Evolutionary conservation across 1,139 yeast genomes (phyloP), one percentile per base, ranked within the genome.

Genomic region (Suhomyces panamericanus): DNA sequence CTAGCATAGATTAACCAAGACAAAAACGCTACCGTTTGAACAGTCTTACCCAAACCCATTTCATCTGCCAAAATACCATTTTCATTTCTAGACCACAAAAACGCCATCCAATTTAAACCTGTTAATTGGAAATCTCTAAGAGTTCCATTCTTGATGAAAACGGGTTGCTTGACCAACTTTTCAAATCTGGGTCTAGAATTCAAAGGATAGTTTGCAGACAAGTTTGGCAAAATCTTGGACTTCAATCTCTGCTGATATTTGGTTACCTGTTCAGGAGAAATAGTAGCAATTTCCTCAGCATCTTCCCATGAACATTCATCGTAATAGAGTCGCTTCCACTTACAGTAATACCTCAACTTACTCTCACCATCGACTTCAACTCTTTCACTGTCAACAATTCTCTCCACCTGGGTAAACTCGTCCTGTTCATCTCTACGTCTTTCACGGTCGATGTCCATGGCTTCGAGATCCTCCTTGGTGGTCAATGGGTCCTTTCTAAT

Each of bases 71-170:
- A 72, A 44, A 95, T 95, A 45, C 99, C 99, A 64, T 93, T 95
- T 67, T 93, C 97, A 64, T 93, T 89, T 61, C 97, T 80, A 3
- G 96, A 88, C 99, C 99, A 95, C 51, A 95, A 73, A 62, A 90
- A 95, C 0, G 99, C 99, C 99, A 95, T 95, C 99, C 99, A 95
- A 66, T 95, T 95, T 51, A 95, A 77, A 49, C 99, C 99, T 0
- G 99, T 93, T 60, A 95, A 77, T 69, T 95, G 99, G 78, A 95
- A 93, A 70, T 95, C 99, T 63, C 99, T 81, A 52, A 93, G 75
- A 64, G 87, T 96, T 39, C 98, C 97, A 58, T 87, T 86, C 61
- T 90, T 90, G 54, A 95, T 86, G 59, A 85, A 95, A 12, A 84
- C 76, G 0, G 99, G 99, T 67, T 95, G 99, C 46, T 78, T 78